Percentiles rank a stretch among this genome's conserved stretches.
These are phyloP conservation scores for Saccharomycopsis babjevae DNA, from an alignment of 805 yeast genomes.

Conservation along the genomic window DNA sequence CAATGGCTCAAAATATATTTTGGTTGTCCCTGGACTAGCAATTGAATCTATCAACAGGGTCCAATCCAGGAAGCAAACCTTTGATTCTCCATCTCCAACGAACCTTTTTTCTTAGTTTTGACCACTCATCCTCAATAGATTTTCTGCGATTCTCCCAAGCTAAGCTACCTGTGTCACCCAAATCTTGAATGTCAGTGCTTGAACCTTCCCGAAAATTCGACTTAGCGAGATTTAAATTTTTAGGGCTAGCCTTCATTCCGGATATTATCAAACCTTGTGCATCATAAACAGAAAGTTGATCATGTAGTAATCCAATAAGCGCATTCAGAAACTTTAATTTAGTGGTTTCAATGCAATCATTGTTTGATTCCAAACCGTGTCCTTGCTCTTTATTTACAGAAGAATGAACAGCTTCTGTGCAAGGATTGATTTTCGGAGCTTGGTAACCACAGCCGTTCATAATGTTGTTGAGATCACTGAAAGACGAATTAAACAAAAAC, in stretches of 20 bases:
- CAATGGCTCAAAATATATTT: not conserved
- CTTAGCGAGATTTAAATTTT: not conserved
- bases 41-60: not conserved
- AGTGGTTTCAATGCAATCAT: not conserved
- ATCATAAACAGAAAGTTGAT: not conserved
- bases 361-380: slow-evolving; percentile 19
- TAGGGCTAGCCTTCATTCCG: not conserved
- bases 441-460: not conserved
- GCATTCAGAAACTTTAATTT: not conserved
- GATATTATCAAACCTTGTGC: not conserved
- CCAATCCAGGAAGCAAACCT: slow-evolving; percentile 32
- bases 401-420: not conserved
- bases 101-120: slow-evolving; percentile 29
- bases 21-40: not conserved
- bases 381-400: not conserved
- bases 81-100: slow-evolving; percentile 43
- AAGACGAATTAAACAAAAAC: not conserved
- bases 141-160: slow-evolving; percentile 3
- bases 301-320: not conserved
- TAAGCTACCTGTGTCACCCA: not conserved
- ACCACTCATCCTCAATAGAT: slow-evolving; percentile 14
- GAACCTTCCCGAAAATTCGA: not conserved
- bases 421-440: not conserved
- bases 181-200: not conserved
- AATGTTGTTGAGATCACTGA: not conserved